phyloP scores from a whole-genome alignment of 2,329 filamentous ascomycete genomes.

The Diaporthe batatas region DNA sequence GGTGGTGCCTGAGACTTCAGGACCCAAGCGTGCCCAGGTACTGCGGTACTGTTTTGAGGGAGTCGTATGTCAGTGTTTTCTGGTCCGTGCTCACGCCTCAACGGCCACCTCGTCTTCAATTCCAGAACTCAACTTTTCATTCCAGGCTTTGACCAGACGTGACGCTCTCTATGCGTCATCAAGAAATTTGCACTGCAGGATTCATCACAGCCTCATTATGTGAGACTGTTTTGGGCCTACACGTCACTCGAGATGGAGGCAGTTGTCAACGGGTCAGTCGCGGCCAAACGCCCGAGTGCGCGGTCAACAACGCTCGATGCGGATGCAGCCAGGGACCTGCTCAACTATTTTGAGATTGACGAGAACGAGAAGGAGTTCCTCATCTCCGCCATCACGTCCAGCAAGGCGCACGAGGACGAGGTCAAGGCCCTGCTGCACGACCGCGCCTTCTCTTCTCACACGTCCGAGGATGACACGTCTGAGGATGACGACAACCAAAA shows the following conservation, averaged over 20 bases:
- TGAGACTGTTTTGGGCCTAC: constrained; percentile 32
- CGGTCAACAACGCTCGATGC: constrained; percentile 27
- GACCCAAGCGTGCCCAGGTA: constrained; percentile 29
- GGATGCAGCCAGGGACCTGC: constrained; percentile 16
- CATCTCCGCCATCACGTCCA: constrained; percentile 33
- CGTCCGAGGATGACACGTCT: constrained; percentile 31
- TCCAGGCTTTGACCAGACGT: constrained; percentile 29
- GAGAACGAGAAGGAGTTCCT: constrained; percentile 35
- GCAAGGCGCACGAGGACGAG: constrained; percentile 34
- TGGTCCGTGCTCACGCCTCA: constrained; percentile 35
- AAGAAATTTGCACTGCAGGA: constrained; percentile 30
- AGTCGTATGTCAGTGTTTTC: constrained; percentile 35
- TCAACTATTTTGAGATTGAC: constrained; percentile 35
- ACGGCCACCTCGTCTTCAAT: constrained; percentile 34
- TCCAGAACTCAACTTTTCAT: constrained; percentile 35
- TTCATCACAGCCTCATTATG: constrained; percentile 30
- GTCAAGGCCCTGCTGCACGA: constrained; percentile 35
- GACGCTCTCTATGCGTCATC: constrained; percentile 32
- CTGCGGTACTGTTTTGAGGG: constrained; percentile 34
- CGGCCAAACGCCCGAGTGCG: constrained; percentile 25
- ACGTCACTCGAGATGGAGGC: constrained; percentile 34
- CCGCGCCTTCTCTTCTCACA: constrained; percentile 30
- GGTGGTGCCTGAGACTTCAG: constrained; percentile 35
- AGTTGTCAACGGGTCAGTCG: constrained; percentile 30
- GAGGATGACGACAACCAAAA: constrained; percentile 35